Conservation (phyloP, 2,329 filamentous ascomycete species). For the Paecilomyces niveus region DNA sequence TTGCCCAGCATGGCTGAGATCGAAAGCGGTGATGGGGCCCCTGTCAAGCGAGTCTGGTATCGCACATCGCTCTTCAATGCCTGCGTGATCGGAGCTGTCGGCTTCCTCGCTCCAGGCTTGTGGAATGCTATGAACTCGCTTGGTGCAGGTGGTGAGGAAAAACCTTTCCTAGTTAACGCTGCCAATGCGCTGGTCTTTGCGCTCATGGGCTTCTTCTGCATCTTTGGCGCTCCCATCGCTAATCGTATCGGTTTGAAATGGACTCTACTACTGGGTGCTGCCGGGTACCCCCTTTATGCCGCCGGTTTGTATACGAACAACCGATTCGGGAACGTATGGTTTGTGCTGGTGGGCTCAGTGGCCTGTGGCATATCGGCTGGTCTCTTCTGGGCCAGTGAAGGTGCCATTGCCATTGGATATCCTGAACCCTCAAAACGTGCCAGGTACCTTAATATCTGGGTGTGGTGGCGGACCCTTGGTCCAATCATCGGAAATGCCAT, state of each 20-base stretch:
- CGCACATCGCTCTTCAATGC: constrained; percentile 45
- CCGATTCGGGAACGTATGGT: constrained; percentile 42
- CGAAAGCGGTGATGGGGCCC: background rate
- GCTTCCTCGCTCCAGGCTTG: constrained; percentile 38
- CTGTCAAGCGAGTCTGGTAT: constrained; percentile 31
- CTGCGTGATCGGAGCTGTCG: constrained; percentile 43
- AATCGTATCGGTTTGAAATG: constrained; percentile 44
- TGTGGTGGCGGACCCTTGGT: constrained; percentile 46
- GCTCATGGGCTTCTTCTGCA: constrained; percentile 34
- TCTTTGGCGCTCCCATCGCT: constrained; percentile 43
- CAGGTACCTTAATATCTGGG: constrained; percentile 42
- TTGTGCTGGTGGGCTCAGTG: constrained; percentile 44
- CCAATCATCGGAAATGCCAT: constrained; percentile 44
- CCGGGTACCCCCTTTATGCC: constrained; percentile 44
- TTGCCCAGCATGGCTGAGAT: background rate
- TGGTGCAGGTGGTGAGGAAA: constrained; percentile 47
- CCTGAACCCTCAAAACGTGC: constrained; percentile 42
- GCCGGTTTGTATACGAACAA: constrained; percentile 41
- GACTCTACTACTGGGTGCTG: constrained; percentile 36
- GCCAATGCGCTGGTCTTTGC: constrained; percentile 47
- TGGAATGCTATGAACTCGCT: constrained; percentile 52
- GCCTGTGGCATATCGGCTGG: constrained; percentile 44
- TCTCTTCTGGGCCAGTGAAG: constrained; percentile 47
- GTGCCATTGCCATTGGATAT: constrained; percentile 44
- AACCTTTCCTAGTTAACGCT: constrained; percentile 46